A percentile compares a stretch with the other conserved stretches of the same genome.
phyloP scores from a whole-genome alignment of 164 flowering plant genomes.

The Nymphaea colorata region DNA sequence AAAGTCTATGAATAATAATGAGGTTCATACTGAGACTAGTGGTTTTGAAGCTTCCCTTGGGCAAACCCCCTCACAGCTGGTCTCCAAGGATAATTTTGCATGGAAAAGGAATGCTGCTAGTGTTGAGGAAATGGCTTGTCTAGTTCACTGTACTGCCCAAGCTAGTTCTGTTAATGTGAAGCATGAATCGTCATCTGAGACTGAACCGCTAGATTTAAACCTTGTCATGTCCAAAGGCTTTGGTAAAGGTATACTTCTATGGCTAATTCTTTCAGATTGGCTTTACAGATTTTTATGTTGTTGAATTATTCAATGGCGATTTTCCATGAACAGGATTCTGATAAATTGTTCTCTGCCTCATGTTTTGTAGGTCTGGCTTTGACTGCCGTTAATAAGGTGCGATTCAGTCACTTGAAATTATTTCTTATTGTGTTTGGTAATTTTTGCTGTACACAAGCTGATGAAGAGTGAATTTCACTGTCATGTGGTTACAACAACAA shows the following conservation, averaged over 20 bases:
- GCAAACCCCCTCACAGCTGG: not conserved
- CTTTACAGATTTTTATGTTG: too few relatives aligned
- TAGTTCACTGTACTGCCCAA: not conserved
- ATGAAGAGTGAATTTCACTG: too few relatives aligned
- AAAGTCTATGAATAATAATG: not conserved
- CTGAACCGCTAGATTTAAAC: not conserved
- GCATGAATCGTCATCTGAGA: not conserved
- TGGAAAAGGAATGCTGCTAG: not conserved
- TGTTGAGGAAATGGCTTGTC: not conserved
- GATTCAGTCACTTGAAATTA: not conserved
- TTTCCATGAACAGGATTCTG: not conserved
- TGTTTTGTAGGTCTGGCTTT: not conserved
- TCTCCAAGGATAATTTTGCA: not conserved
- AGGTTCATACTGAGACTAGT: not conserved
- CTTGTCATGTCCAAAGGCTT: not conserved
- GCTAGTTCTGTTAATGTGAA: not conserved
- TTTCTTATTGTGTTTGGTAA: too few relatives aligned
- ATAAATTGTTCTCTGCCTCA: not conserved
- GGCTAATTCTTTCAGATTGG: too few relatives aligned
- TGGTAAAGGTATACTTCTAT: not conserved
- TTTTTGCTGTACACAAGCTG: too few relatives aligned
- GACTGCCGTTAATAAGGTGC: not conserved
- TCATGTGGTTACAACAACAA: too few relatives aligned
- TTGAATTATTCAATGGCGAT: too few relatives aligned
- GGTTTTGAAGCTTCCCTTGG: not conserved